phyloP scores from a whole-genome alignment of 2,329 filamentous ascomycete genomes.

The Hymenoscyphus repandus region DNA sequence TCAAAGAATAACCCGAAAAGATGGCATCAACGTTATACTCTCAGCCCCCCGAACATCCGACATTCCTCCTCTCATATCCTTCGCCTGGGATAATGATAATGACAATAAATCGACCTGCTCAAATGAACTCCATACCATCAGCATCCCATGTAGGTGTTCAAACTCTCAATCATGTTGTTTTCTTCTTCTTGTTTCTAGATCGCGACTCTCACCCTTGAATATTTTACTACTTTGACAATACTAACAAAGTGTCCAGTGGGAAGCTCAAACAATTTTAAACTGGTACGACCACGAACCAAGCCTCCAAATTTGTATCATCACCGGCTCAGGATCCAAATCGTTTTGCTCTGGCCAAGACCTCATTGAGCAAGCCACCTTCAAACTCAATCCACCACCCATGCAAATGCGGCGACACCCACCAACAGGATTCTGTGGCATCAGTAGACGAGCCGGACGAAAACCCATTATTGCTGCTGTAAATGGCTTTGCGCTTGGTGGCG shows the following conservation, averaged over 20 bases:
- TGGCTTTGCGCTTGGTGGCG: conserved; percentile 68
- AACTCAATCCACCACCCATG: conserved; percentile 27
- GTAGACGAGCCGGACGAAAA: conserved; percentile 63
- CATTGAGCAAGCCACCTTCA: conserved; percentile 54
- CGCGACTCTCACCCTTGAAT: neutral
- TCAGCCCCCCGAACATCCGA: conserved; percentile 17
- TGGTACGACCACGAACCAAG: conserved; percentile 58
- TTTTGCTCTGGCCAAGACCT: conserved; percentile 64
- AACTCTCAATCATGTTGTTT: no score
- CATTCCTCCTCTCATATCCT: conserved; percentile 39
- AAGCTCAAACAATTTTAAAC: conserved; percentile 36
- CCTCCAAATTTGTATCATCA: conserved; percentile 59
- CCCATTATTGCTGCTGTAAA: conserved; percentile 76
- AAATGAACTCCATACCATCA: conserved; percentile 42
- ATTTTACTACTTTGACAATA: neutral
- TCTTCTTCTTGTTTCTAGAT: neutral
- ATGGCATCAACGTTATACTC: conserved; percentile 5
- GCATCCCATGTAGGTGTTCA: conserved; percentile 31
- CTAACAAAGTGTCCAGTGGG: conserved; percentile 1
- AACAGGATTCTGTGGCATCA: conserved; percentile 59
- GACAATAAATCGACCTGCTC: conserved; percentile 45
- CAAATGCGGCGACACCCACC: conserved; percentile 29
- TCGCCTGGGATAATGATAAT: conserved; percentile 44
- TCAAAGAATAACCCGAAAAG: neutral
- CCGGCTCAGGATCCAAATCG: conserved; percentile 53